Evolutionary conservation across 371 early-diverging fungal species (phyloP).

Genomic region (Coelomomyces lativittatus): DNA sequence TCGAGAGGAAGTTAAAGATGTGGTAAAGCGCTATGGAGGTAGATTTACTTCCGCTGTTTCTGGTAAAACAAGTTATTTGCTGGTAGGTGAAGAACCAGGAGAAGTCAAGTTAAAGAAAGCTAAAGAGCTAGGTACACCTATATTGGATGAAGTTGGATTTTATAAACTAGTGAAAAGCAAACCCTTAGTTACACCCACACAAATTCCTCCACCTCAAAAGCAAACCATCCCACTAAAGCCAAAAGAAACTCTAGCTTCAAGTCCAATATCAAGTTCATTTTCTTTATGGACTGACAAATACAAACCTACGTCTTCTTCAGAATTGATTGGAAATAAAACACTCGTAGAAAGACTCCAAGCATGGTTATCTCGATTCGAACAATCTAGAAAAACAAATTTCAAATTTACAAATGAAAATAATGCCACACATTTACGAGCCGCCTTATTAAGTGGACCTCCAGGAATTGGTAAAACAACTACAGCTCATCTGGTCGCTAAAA

Average conservation of each 20-base stretch:
- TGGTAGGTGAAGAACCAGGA: constrained; percentile 87
- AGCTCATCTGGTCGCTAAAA: constrained; percentile 68
- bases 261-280: constrained; percentile 2
- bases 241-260: constrained; percentile 2
- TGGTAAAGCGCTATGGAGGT: constrained; percentile 82
- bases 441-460: constrained; percentile 88
- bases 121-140: constrained; percentile 45
- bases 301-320: constrained; percentile 57
- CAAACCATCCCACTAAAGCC: constrained; percentile 3
- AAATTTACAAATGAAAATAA: background rate
- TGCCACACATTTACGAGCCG: constrained; percentile 33
- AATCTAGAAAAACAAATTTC: background rate
- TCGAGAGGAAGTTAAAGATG: constrained; percentile 55
- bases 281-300: constrained; percentile 94
- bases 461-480: constrained; percentile 98
- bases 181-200: constrained; percentile 7
- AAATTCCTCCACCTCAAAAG: background rate
- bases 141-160: constrained; percentile 76
- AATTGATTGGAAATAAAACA: constrained; percentile 82
- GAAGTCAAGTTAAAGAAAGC: constrained; percentile 75
- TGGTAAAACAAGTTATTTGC: constrained; percentile 74
- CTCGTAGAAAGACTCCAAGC: constrained; percentile 43
- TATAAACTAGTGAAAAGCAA: constrained; percentile 53
- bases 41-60: constrained; percentile 66
- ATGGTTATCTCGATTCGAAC: constrained; percentile 54